Percentiles rank a stretch among this genome's conserved stretches.
phyloP scores from a whole-genome alignment of 768 basidiomycete genomes.

The Lactarius trivialis region DNA sequence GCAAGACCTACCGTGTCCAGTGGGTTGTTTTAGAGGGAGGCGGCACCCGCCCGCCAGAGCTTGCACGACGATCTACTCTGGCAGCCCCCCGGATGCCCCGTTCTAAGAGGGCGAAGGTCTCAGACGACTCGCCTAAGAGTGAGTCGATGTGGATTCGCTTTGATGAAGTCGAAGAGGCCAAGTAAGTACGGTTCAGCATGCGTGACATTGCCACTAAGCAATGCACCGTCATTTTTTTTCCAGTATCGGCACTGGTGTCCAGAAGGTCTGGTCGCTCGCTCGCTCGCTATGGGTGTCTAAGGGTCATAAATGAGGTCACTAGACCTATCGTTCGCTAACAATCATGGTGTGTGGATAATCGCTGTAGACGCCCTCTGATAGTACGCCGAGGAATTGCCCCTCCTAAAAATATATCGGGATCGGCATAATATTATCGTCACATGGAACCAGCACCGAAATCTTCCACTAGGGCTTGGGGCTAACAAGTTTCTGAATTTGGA shows the following conservation, averaged over 20 bases:
- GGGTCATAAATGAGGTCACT: not conserved
- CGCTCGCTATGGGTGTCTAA: constrained; percentile 41
- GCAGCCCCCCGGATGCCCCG: not conserved
- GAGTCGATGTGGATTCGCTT: constrained; percentile 13
- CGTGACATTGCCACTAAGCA: not conserved
- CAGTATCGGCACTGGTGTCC: constrained; percentile 69
- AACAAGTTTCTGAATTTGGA: constrained; percentile 5
- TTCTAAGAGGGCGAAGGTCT: not conserved
- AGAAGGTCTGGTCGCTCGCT: constrained; percentile 65
- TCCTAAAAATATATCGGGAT: not conserved
- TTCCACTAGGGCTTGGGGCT: not conserved
- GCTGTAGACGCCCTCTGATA: no score
- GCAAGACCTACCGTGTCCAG: constrained; percentile 73
- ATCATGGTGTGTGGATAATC: no score
- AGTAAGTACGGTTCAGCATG: constrained; percentile 1
- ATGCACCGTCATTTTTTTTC: not conserved
- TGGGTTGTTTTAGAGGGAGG: constrained; percentile 66
- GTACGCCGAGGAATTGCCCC: not conserved
- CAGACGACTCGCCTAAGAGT: not conserved
- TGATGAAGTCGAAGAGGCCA: constrained; percentile 10
- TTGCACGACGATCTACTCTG: constrained; percentile 8
- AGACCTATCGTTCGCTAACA: not conserved
- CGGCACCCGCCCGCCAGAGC: constrained; percentile 36
- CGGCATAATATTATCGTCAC: not conserved
- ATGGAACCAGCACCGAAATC: not conserved